phyloP scores from a whole-genome alignment of 306 rosid species.

The Glycyrrhiza uralensis region DNA sequence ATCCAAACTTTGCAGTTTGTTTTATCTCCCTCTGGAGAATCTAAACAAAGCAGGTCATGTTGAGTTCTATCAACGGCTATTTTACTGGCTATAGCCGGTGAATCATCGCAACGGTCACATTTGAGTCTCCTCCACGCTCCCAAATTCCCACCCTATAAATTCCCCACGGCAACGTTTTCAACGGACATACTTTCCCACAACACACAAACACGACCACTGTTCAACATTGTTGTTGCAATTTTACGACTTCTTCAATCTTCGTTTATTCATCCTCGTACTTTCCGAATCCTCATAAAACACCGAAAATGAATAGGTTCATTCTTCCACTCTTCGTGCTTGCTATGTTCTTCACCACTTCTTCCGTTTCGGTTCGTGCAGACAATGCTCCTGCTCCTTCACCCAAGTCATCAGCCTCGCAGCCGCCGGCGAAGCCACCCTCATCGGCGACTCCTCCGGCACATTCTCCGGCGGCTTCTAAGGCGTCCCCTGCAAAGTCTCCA shows the following conservation, averaged over 20 bases:
- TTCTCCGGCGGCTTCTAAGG: slow-evolving; percentile 21
- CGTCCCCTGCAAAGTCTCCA: slow-evolving; percentile 61
- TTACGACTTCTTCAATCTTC: neutral
- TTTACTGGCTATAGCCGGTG: slow-evolving; percentile 45
- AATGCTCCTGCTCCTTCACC: slow-evolving; percentile 78
- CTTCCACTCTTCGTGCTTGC: slow-evolving; percentile 28
- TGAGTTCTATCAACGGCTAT: slow-evolving; percentile 56
- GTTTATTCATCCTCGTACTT: neutral
- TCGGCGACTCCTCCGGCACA: slow-evolving; percentile 11
- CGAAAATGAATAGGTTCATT: slow-evolving; percentile 36
- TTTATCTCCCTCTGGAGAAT: neutral
- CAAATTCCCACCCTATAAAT: slow-evolving; percentile 21
- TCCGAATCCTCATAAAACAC: neutral
- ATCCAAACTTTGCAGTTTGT: neutral
- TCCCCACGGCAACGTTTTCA: neutral
- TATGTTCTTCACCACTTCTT: slow-evolving; percentile 14
- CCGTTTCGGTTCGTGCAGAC: slow-evolving; percentile 30
- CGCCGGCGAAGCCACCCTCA: slow-evolving; percentile 35
- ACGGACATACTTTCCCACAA: neutral
- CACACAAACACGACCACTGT: neutral
- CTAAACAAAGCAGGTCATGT: slow-evolving; percentile 1
- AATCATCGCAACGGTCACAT: slow-evolving; percentile 61
- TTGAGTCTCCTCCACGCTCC: neutral
- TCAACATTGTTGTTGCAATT: neutral
- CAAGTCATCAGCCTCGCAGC: slow-evolving; percentile 17